phyloP scores from a whole-genome alignment of 345 rosid genomes.

The Eutrema heterophyllum region DNA sequence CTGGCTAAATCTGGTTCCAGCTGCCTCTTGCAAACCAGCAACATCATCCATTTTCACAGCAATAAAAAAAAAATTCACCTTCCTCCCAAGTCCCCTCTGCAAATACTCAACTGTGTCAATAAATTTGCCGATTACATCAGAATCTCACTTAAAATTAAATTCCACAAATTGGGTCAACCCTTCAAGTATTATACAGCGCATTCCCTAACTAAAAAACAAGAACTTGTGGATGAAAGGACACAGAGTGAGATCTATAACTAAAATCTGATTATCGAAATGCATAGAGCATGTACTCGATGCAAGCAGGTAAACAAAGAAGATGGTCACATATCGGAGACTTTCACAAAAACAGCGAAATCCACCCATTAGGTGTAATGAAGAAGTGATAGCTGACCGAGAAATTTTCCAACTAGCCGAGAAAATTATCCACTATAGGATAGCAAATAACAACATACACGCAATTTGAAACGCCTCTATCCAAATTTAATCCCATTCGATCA shows the following conservation, averaged over 20 bases:
- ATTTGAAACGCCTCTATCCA: constrained; percentile 6
- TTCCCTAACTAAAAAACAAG: not conserved
- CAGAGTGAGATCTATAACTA: constrained; percentile 18
- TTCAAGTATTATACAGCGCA: constrained; percentile 15
- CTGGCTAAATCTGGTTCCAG: constrained; percentile 74
- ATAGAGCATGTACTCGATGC: constrained; percentile 30
- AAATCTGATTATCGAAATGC: constrained; percentile 1
- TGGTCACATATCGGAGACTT: not conserved
- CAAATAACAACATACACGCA: not conserved
- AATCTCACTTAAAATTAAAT: not conserved
- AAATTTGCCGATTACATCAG: not conserved
- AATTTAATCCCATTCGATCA: not conserved
- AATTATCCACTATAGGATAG: constrained; percentile 27
- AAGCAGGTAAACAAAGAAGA: not conserved
- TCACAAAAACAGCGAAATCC: not conserved
- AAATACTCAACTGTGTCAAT: constrained; percentile 10
- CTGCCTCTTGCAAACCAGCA: constrained; percentile 72
- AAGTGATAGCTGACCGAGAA: constrained; percentile 40
- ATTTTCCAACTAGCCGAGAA: not conserved
- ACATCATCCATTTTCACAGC: constrained; percentile 65
- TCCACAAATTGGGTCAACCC: constrained; percentile 31
- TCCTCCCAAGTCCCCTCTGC: constrained; percentile 13
- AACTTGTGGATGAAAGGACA: not conserved
- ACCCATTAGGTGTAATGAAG: too few relatives aligned
- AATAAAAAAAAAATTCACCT: not conserved